phyloP scores from a whole-genome alignment of 345 rosid species.

The Bretschneidera sinensis region DNA sequence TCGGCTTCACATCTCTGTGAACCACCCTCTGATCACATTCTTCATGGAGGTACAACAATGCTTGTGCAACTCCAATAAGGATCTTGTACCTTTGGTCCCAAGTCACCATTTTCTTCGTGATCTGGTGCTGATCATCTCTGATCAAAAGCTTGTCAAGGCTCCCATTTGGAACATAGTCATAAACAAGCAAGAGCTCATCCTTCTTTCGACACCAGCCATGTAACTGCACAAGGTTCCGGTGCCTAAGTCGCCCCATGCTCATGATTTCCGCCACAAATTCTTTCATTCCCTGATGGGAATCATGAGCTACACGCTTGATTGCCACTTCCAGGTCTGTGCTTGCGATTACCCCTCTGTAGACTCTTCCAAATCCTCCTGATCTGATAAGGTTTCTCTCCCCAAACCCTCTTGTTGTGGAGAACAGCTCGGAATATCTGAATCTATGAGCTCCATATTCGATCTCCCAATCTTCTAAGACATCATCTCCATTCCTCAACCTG shows the following conservation, averaged over 20 bases:
- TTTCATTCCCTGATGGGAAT: conserved; percentile 30
- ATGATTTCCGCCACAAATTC: conserved; percentile 34
- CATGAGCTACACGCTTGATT: conserved; percentile 25
- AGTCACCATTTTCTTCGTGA: no score
- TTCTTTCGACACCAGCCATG: conserved; percentile 47
- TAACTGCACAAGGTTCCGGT: conserved; percentile 39
- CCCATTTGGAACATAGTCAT: conserved; percentile 50
- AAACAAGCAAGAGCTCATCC: conserved; percentile 40
- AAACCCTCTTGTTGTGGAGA: conserved; percentile 27
- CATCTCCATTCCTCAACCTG: no score
- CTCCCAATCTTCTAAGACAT: conserved; percentile 48
- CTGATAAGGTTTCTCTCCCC: conserved; percentile 24
- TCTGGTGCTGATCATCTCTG: conserved; percentile 13
- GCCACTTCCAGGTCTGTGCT: conserved; percentile 23
- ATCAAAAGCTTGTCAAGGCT: conserved; percentile 44
- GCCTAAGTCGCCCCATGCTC: conserved; percentile 31
- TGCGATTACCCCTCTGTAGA: conserved; percentile 22
- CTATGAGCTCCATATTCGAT: conserved; percentile 35
- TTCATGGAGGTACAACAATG: conserved; percentile 46
- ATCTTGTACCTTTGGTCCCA: conserved; percentile 51
- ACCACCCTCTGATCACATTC: conserved; percentile 47
- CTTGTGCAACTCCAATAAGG: conserved; percentile 39
- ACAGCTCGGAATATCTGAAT: conserved; percentile 28
- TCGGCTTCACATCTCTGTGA: conserved; percentile 54
- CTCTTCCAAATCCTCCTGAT: conserved; percentile 38